Conservation (phyloP, 495 filamentous ascomycete species). For the Aspergillus haitiensis region DNA sequence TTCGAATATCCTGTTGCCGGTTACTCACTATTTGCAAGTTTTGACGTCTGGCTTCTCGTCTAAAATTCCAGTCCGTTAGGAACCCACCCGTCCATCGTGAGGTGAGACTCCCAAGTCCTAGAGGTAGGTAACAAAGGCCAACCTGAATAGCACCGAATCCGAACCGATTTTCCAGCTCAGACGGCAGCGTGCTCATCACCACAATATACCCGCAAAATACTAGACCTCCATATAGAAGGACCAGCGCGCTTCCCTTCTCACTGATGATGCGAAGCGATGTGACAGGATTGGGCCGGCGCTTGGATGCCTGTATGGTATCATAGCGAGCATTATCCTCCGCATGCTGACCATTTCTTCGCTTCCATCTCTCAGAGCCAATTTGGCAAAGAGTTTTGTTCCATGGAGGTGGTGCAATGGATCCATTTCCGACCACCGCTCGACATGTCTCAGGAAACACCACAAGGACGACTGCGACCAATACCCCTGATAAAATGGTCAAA, state of each 20-base stretch:
- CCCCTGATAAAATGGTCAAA: constrained; percentile 57
- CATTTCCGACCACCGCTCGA: constrained; percentile 50
- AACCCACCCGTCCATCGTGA: constrained; percentile 36
- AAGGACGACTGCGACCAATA: constrained; percentile 30
- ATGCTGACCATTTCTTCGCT: constrained; percentile 10
- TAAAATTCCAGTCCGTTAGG: constrained; percentile 47
- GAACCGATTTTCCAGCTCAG: constrained; percentile 36
- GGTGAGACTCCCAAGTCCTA: constrained; percentile 42
- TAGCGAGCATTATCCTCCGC: constrained; percentile 4
- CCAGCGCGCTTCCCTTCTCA: constrained; percentile 39
- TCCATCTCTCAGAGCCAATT: constrained; percentile 21
- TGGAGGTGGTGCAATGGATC: constrained; percentile 36
- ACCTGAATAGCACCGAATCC: constrained; percentile 43
- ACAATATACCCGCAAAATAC: constrained; percentile 29
- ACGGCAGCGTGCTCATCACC: constrained; percentile 34
- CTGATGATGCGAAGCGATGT: constrained; percentile 35
- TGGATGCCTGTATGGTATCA: constrained; percentile 18
- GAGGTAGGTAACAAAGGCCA: constrained; percentile 49
- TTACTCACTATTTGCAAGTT: constrained; percentile 38
- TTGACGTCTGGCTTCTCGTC: constrained; percentile 32
- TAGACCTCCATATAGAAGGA: constrained; percentile 36
- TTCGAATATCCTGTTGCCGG: constrained; percentile 41
- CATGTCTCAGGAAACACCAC: constrained; percentile 45
- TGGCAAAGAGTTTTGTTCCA: constrained; percentile 41
- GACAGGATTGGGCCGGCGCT: constrained; percentile 30